These are phyloP conservation scores for Yamadazyma taylorii DNA, from an alignment of 1,139 yeast species.

Conservation along the genomic window DNA sequence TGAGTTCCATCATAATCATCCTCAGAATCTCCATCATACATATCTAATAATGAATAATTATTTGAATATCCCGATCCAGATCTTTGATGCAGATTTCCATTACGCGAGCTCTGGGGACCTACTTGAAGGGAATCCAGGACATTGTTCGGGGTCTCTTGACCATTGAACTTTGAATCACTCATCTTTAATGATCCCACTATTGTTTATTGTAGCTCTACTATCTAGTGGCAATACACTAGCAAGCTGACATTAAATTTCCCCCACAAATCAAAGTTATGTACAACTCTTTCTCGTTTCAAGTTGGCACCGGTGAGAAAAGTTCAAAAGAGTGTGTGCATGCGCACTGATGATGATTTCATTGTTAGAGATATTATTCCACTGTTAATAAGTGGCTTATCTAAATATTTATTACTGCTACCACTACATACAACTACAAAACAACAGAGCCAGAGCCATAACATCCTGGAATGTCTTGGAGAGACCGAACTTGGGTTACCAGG, in stretches of 20 bases:
- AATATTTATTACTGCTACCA: too few species aligned
- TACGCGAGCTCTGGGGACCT: not conserved
- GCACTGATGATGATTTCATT: too few species aligned
- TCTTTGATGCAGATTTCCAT: conserved; percentile 22
- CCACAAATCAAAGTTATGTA: not conserved
- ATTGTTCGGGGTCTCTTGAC: too few species aligned
- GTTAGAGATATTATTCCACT: too few species aligned
- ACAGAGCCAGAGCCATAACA: too few species aligned
- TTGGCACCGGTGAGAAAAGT: too few species aligned
- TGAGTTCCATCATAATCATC: conserved; percentile 7
- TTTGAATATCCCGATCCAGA: conserved; percentile 35
- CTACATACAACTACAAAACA: too few species aligned
- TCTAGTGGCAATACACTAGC: not conserved
- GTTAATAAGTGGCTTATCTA: too few species aligned
- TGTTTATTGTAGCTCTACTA: not conserved
- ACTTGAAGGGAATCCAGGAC: conserved; percentile 1
- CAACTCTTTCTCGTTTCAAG: too few species aligned
- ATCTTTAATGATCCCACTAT: not conserved
- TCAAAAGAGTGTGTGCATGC: too few species aligned
- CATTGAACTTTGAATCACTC: conserved; percentile 1
- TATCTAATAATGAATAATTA: conserved; percentile 32
- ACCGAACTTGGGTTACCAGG: conserved; percentile 23
- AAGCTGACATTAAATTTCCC: not conserved
- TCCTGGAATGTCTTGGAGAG: conserved; percentile 39
- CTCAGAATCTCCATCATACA: conserved; percentile 24